These are phyloP conservation scores for Solanum verrucosum DNA, from an alignment of 257 asterid genomes.

Conservation along the genomic window DNA sequence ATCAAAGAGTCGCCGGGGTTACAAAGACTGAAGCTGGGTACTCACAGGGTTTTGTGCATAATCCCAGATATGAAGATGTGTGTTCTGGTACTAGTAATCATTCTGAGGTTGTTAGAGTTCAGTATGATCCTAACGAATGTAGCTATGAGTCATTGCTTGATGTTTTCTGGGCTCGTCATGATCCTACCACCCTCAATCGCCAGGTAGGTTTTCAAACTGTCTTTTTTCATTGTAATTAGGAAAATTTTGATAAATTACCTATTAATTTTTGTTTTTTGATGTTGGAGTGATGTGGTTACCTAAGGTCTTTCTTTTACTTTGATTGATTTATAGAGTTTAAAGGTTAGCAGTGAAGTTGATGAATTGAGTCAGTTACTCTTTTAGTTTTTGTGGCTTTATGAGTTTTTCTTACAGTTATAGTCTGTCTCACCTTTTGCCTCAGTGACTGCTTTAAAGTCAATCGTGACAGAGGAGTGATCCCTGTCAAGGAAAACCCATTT, in stretches of 20 bases:
- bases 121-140: conserved; percentile 84
- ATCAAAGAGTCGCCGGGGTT: conserved; percentile 78
- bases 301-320: not conserved
- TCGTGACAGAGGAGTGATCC: not conserved
- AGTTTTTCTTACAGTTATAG: not conserved
- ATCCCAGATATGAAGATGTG: conserved; percentile 12
- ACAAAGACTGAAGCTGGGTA: conserved; percentile 82
- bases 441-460: not conserved
- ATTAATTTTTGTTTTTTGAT: not conserved
- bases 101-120: conserved; percentile 17
- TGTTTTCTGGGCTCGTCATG: conserved; percentile 86
- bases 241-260: not conserved
- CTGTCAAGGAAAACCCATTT: not conserved
- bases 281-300: not conserved
- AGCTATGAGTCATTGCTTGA: conserved; percentile 58
- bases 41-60: conserved; percentile 52
- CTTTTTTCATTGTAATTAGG: not conserved
- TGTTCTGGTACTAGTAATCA: not conserved
- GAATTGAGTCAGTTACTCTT: not conserved
- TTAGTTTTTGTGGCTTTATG: not conserved
- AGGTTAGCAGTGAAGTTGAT: not conserved
- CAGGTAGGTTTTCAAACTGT: conserved; percentile 34
- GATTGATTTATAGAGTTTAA: not conserved
- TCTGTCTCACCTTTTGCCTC: not conserved
- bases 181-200: conserved; percentile 91